Evolutionary conservation across 805 yeast genomes (phyloP), one percentile per base, ranked within the genome.

Genomic region (Metschnikowia sp.): DNA sequence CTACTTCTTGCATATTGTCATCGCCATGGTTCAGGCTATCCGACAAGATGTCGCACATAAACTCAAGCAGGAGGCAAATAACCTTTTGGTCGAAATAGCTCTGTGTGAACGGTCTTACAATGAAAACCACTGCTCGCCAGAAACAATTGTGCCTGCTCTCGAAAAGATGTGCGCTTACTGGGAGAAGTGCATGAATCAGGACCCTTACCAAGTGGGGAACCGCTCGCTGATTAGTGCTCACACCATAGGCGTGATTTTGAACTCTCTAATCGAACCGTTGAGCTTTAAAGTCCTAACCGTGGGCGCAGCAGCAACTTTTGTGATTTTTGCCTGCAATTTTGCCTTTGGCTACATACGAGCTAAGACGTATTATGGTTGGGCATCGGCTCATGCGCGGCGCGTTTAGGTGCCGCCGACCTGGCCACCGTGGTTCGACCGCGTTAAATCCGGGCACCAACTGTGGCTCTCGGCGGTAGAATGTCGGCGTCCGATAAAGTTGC

Each of bases 301-400:
- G 3, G 57, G 78, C 10, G 53, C 73, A 9, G 65, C 75, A 10
- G 55, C 73, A 0, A 66, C 74, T n/a, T 66, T 79, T 68, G 59
- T 77, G 15, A 49, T 54, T 3, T 85, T 83, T 59, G 70, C 77
- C 4, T 76, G 83, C 28, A 86, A 86, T 59, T 81, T 85, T 52
- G 63, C 79, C 3, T 79, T 83, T 60, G 91, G 91, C 0, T 86
- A 81, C 52, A 68, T 84, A 4, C 68, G 88, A 45, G 89, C 80
- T 6, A 74, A 69, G 53, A 62, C 72, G 12, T 77, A 75, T 52
- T 77, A 74, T 50, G 79, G 79, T 5, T 58, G 49, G 49, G 10
- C 39, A 19, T 34, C 47, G 35, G 42, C 37, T n/a, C 32, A 32
- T 1, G 38, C 41, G 60, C 41, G 41, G 59, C 37, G 35, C 33